Base-by-base conservation (phyloP, 495 filamentous ascomycete species). In the Penicillium nucicola region DNA sequence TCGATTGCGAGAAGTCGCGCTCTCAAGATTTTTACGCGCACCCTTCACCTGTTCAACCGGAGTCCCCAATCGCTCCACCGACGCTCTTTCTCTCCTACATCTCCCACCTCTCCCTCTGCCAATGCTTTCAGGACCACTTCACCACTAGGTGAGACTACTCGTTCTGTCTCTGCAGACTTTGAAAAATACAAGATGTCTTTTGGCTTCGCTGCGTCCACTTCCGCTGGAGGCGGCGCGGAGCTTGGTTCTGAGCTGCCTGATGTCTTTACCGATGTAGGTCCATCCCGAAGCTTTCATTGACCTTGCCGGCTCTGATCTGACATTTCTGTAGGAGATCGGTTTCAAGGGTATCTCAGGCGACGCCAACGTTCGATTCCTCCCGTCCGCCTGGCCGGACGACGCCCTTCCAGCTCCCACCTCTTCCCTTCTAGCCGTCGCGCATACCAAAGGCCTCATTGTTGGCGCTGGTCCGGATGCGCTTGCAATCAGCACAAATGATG, bases 401-500 rank as follows among this genome's bases (percentile, higher is more conserved):
- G 66, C 77, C 14, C 77, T 90, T 39, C 95, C 93, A n/a, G 74
- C 83, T 9, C 79, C 90, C 3, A 91, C 86, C 19, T 82, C 87
- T 36, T 89, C 90, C n/a, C 84, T 99, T 32, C 75, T 99, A 40
- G 85, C 85, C 59, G 79, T 97, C 55, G 91, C 95, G 28, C 81
- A 87, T 14, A 82, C 75, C 44, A 86, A 84, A 68, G 91, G 90
- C 15, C 72, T 97, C 5, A 76, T 97, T 35, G 93, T 91, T 42
- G 95, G 91, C 37, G 93, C 89, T 44, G 85, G 87, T 10, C 92
- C 92, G 22, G 85, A 93, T 56, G 74, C 78, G 36, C 76, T 99
- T 2, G 71, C 87, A 40, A 62, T 99, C 41, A 85, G 89, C 10
- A 84, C 75, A 9, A 90, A 91, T n/a, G 81, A 89, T 20, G 76